Evolutionary conservation across 2,329 filamentous ascomycete species (phyloP).

Genomic region (Monosporascus sp.): DNA sequence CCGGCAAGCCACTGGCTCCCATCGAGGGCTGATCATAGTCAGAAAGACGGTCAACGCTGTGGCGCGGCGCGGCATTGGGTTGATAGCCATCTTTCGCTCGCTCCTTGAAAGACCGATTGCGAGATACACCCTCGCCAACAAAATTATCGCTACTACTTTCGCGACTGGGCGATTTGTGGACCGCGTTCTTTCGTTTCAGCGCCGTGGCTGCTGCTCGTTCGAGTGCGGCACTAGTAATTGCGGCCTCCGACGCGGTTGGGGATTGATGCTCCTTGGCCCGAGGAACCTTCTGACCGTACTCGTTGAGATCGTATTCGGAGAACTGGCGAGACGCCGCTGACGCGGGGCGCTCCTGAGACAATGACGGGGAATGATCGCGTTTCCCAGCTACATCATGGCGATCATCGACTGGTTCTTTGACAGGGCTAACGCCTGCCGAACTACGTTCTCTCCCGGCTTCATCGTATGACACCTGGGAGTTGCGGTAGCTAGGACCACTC

Average conservation of each 20-base stretch:
- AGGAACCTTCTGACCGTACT: conserved; percentile 52
- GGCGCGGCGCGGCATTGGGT: conserved; percentile 51
- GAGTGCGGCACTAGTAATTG: conserved; percentile 53
- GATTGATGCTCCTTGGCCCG: conserved; percentile 41
- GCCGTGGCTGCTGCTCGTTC: conserved; percentile 46
- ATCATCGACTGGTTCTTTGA: conserved; percentile 35
- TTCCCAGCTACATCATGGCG: conserved; percentile 35
- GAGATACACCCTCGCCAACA: conserved; percentile 46
- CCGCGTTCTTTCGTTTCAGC: conserved; percentile 43
- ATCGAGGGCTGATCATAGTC: conserved; percentile 51
- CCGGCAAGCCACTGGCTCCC: conserved; percentile 65
- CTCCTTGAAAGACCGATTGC: conserved; percentile 64
- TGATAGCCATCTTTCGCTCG: conserved; percentile 53
- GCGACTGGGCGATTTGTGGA: conserved; percentile 32
- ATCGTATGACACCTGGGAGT: conserved; percentile 27
- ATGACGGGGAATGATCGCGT: conserved; percentile 34
- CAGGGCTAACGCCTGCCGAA: conserved; percentile 33
- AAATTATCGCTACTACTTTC: conserved; percentile 34
- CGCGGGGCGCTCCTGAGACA: conserved; percentile 18
- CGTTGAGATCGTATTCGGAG: conserved; percentile 53
- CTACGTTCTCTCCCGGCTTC: conserved; percentile 8
- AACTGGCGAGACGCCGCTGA: conserved; percentile 39
- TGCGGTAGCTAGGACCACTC: conserved; percentile 51
- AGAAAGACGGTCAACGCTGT: conserved; percentile 55
- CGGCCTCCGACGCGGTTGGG: conserved; percentile 52